Percentiles rank a stretch among this genome's conserved stretches.
Evolutionary conservation across 805 yeast genomes (phyloP).

Genomic region (Kodamaea restingae): DNA sequence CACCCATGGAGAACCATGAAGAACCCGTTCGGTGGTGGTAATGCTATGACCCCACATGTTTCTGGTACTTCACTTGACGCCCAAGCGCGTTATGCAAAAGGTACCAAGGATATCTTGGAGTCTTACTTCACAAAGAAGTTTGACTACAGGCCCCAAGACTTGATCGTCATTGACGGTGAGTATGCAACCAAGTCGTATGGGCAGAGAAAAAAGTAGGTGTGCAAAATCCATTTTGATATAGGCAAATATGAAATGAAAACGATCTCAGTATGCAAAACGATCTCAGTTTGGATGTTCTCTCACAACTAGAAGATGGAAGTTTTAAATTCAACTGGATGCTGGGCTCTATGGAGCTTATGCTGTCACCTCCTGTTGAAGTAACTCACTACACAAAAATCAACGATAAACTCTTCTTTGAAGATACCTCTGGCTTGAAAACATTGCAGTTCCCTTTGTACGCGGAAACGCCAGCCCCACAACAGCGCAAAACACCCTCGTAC

Average conservation of each 20-base stretch:
- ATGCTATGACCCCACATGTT: constrained; percentile 82
- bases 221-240: no score
- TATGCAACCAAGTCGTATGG: constrained; percentile 77
- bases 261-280: constrained; percentile 51
- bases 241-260: constrained; percentile 17
- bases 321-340: background rate
- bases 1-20: constrained; percentile 75
- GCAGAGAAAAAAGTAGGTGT: constrained; percentile 18
- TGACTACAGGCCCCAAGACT: constrained; percentile 73
- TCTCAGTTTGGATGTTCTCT: constrained; percentile 66
- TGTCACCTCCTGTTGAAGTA: constrained; percentile 2
- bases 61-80: constrained; percentile 81
- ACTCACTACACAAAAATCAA: constrained; percentile 5
- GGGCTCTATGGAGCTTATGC: background rate
- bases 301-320: constrained; percentile 60
- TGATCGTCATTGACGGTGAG: constrained; percentile 66
- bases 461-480: background rate
- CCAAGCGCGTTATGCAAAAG: constrained; percentile 67
- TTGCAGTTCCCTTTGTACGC: background rate
- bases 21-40: constrained; percentile 67
- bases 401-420: constrained; percentile 5
- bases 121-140: constrained; percentile 57
- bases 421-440: constrained; percentile 7
- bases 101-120: constrained; percentile 61
- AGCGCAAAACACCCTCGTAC: constrained; percentile 5